A percentile compares a stretch with the other conserved stretches of the same genome.
These are phyloP conservation scores for Umbelopsis vinacea DNA, from an alignment of 192 early-diverging fungal species.

Conservation along the genomic window DNA sequence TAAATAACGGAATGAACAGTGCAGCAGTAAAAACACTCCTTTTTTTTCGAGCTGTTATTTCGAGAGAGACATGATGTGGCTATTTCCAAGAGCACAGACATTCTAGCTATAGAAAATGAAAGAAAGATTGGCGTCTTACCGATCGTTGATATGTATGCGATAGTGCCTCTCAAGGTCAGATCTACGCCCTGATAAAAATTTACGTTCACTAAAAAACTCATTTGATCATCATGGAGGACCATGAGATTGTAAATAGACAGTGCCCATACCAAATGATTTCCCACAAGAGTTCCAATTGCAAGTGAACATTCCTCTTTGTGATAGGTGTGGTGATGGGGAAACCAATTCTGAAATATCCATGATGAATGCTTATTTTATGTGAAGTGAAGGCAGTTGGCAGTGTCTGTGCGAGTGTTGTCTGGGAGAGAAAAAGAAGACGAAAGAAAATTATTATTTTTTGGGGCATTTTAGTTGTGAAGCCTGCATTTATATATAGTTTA, in stretches of 20 bases:
- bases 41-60: no score
- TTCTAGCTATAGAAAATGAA: background rate
- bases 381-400: no score
- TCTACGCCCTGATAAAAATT: constrained; percentile 34
- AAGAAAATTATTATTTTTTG: no score
- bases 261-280: constrained; percentile 70
- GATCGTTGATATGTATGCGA: constrained; percentile 78
- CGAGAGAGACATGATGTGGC: background rate
- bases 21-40: no score
- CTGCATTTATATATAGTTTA: no score
- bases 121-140: constrained; percentile 36
- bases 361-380: background rate
- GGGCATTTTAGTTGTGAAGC: no score
- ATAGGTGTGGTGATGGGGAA: constrained; percentile 46
- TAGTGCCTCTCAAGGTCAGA: constrained; percentile 74
- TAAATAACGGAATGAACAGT: background rate
- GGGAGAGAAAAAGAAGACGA: no score
- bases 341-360: constrained; percentile 66
- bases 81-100: constrained; percentile 13
- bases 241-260: background rate
- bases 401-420: no score
- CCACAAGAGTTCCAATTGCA: constrained; percentile 65
- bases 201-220: background rate
- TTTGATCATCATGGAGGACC: background rate
- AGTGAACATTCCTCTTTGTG: constrained; percentile 49